These are phyloP conservation scores for Candida oleophila DNA, from an alignment of 805 yeast genomes.

Conservation along the genomic window DNA sequence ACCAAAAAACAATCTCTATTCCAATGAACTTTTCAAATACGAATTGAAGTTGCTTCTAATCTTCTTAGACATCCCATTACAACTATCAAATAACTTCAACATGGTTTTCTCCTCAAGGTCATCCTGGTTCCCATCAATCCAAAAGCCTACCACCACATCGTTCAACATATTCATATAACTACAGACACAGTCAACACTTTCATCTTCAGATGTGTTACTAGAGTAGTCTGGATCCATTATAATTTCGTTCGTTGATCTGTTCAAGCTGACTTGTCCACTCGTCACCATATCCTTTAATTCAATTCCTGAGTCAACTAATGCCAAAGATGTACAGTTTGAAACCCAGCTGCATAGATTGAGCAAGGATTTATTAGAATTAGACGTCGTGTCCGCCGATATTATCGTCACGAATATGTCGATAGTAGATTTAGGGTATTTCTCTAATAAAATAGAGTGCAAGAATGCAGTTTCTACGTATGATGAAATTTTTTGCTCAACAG, in stretches of 20 bases:
- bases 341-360: slow-evolving; percentile 49
- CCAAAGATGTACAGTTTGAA: slow-evolving; percentile 65
- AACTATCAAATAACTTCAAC: slow-evolving; percentile 36
- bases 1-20: not conserved
- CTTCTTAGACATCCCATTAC: slow-evolving; percentile 43
- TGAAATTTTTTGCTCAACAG: slow-evolving; percentile 47
- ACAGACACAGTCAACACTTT: slow-evolving; percentile 39
- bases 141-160: slow-evolving; percentile 59
- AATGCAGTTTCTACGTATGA: slow-evolving; percentile 52
- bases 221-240: slow-evolving; percentile 17
- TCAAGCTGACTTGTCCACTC: slow-evolving; percentile 47
- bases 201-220: slow-evolving; percentile 9
- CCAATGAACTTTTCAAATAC: slow-evolving; percentile 24
- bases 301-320: slow-evolving; percentile 82
- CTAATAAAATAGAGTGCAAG: slow-evolving; percentile 53
- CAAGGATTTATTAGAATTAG: slow-evolving; percentile 23
- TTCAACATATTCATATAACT: slow-evolving; percentile 55
- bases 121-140: slow-evolving; percentile 40
- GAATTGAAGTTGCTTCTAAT: slow-evolving; percentile 46
- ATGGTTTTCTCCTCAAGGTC: slow-evolving; percentile 21
- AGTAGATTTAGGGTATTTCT: slow-evolving; percentile 85
- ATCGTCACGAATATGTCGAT: slow-evolving; percentile 76
- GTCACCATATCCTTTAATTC: slow-evolving; percentile 78
- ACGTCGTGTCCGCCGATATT: slow-evolving; percentile 42
- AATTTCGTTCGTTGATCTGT: slow-evolving; percentile 9